Base-by-base conservation (phyloP, 192 early-diverging fungal species). In the Podila horticola region DNA sequence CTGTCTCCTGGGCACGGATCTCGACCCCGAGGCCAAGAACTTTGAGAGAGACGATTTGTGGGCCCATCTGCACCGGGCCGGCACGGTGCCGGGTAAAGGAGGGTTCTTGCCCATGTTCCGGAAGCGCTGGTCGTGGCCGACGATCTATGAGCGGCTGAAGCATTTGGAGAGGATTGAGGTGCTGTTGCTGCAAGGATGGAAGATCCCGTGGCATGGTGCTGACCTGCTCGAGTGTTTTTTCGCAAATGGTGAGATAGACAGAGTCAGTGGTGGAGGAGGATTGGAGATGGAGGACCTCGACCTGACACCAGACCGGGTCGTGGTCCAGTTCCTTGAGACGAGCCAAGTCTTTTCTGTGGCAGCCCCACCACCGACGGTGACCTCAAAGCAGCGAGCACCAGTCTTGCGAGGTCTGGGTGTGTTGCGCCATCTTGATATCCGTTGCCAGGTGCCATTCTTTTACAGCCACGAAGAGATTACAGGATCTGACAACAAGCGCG, bases 121-220 rank as follows among this genome's bases (percentile, higher is more conserved):
- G n/a, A 55, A 55, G 24, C 52, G 52, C 24, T 55, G 52, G 52
- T 20, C 11, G 19, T 4, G 52, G 8, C 2, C 52, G 3, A 24
- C 52, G n/a, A 55, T 55, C 24, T 55, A 55, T 8, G n/a, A 26
- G 20, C 19, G 52, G 11, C 52, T 55, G n/a, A 26, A n/a, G 24
- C 52, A 55, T 55, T 22, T 55, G n/a, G 52, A 55, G 52, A 6
- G 52, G 52, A 55, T 55, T 26, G 52, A 55, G 52, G 52, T 26
- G 11, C 24, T 55, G 20, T 11, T 55, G 52, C 24, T 55, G 52
- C 52, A 55, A 55, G 52, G 52, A 55, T 55, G 52, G 52, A 24
- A 1, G 52, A 4, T 55, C 52, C 52, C 52, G 5, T 55, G 52
- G 52, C n/a, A 55, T 26, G 17, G n/a, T n/a, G n/a, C 9, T 5